A percentile compares a stretch with the other conserved stretches of the same genome.
These are phyloP conservation scores for Royoungia palumana DNA, from an alignment of 768 basidiomycete species.

Conservation along the genomic window DNA sequence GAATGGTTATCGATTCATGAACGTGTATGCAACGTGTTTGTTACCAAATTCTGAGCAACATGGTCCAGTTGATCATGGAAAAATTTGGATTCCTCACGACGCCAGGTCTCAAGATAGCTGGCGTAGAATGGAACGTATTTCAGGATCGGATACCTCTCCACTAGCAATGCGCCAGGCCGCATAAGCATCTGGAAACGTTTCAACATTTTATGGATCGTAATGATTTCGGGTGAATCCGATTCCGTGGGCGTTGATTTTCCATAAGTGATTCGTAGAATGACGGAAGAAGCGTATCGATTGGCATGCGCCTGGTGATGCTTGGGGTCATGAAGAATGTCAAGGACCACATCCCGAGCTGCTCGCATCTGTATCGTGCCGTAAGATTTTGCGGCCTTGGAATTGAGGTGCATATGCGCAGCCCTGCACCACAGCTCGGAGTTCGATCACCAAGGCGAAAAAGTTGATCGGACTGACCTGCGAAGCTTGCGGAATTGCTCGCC, in stretches of 20 bases:
- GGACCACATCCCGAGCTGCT: constrained; percentile 28
- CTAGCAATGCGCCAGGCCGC: constrained; percentile 33
- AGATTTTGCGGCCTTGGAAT: constrained; percentile 46
- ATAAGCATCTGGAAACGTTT: constrained; percentile 36
- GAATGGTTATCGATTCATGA: not conserved
- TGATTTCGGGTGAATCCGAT: constrained; percentile 30
- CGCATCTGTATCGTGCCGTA: constrained; percentile 50
- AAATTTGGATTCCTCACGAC: constrained; percentile 50
- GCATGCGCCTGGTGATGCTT: constrained; percentile 53
- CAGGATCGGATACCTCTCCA: constrained; percentile 37
- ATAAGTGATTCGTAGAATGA: constrained; percentile 34
- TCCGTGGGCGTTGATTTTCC: constrained; percentile 33
- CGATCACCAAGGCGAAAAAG: not conserved
- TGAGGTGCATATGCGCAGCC: constrained; percentile 57
- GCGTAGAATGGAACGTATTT: constrained; percentile 59
- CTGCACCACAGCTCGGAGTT: constrained; percentile 26
- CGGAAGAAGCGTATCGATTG: constrained; percentile 40
- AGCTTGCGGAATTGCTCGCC: constrained; percentile 62
- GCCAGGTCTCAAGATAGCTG: constrained; percentile 53
- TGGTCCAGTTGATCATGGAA: constrained; percentile 51
- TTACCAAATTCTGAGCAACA: constrained; percentile 46
- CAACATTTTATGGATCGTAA: constrained; percentile 33
- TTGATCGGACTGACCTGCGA: constrained; percentile 40
- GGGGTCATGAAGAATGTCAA: constrained; percentile 32
- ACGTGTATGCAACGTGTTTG: not conserved